Conservation (phyloP, 805 yeast genomes). For the Novakomyces olei region DNA sequence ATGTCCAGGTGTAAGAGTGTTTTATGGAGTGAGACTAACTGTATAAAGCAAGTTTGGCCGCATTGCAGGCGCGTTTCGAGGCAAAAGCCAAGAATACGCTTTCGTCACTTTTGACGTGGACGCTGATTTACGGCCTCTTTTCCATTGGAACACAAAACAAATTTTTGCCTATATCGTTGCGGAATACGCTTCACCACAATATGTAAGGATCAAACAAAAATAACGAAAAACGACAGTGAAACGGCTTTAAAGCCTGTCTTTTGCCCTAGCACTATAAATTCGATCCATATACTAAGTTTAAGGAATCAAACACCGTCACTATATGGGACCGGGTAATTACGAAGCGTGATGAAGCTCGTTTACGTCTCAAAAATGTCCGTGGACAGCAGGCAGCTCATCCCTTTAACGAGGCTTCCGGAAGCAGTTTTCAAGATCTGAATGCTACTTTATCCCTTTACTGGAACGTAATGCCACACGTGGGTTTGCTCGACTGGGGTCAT, state of each 20-base stretch:
- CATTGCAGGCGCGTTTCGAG: not conserved
- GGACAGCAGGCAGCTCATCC: not conserved
- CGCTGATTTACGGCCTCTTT: conserved; percentile 50
- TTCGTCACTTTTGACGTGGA: conserved; percentile 50
- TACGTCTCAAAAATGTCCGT: not conserved
- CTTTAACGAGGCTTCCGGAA: conserved; percentile 1
- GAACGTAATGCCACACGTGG: conserved; percentile 84
- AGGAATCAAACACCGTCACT: conserved; percentile 34
- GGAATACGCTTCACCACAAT: conserved; percentile 37
- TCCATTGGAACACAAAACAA: conserved; percentile 95
- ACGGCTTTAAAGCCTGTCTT: conserved; percentile 11
- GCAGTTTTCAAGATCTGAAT: conserved; percentile 30
- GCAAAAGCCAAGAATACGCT: conserved; percentile 37
- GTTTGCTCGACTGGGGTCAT: conserved; percentile 39
- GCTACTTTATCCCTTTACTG: conserved; percentile 57
- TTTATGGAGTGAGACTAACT: too few relatives aligned
- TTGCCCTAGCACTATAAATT: conserved; percentile 10
- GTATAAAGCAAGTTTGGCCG: conserved; percentile 1
- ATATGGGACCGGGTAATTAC: conserved; percentile 50
- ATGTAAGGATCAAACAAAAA: conserved; percentile 5
- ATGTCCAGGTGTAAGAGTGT: too few relatives aligned
- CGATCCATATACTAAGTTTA: not conserved
- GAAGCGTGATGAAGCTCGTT: not conserved
- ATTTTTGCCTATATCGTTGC: conserved; percentile 81
- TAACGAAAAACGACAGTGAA: conserved; percentile 13